phyloP scores from a whole-genome alignment of 805 yeast species.

The Kazachstania viticola region DNA sequence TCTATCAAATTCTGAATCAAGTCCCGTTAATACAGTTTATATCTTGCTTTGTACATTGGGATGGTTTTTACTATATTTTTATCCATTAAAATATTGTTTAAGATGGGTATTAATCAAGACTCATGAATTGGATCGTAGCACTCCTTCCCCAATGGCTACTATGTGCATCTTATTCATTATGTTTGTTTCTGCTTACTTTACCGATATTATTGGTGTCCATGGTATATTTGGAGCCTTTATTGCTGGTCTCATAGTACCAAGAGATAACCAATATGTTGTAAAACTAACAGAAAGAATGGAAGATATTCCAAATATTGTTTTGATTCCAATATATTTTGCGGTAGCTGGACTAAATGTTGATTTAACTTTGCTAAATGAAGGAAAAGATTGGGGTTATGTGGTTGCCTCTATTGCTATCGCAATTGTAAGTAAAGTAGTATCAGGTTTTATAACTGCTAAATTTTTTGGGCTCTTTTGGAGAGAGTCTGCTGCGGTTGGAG shows the following conservation, averaged over 20 bases:
- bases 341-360: conserved; percentile 66
- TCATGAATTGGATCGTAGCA: conserved; percentile 46
- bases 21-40: conserved; percentile 56
- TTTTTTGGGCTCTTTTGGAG: conserved; percentile 55
- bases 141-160: conserved; percentile 52
- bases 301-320: conserved; percentile 58
- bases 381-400: conserved; percentile 70
- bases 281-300: conserved; percentile 64
- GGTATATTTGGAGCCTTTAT: conserved; percentile 80
- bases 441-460: conserved; percentile 57
- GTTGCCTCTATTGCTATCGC: conserved; percentile 60
- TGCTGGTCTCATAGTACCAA: conserved; percentile 63
- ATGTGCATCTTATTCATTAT: conserved; percentile 43
- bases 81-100: conserved; percentile 43
- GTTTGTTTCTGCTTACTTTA: conserved; percentile 60
- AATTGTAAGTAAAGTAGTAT: conserved; percentile 51
- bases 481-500: conserved; percentile 66
- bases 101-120: conserved; percentile 35
- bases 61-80: conserved; percentile 52
- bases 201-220: conserved; percentile 78
- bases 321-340: conserved; percentile 72
- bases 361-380: conserved; percentile 49
- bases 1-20: conserved; percentile 55
- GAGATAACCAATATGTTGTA: conserved; percentile 64
- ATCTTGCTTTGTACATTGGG: conserved; percentile 55